These are phyloP conservation scores for Glaciozyma antarctica DNA, from an alignment of 768 basidiomycete genomes.

Conservation along the genomic window DNA sequence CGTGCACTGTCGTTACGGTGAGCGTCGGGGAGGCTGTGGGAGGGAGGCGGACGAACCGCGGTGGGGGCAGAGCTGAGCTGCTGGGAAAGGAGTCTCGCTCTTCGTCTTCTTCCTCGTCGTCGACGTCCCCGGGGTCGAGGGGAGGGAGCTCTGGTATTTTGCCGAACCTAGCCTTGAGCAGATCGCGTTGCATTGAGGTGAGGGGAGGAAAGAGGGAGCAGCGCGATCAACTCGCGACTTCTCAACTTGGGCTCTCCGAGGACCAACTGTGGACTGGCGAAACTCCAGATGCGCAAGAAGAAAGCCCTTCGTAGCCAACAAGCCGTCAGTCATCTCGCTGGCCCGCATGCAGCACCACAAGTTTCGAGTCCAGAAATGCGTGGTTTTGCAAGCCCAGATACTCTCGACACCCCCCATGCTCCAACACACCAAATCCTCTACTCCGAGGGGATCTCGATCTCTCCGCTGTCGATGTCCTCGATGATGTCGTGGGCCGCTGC, in stretches of 20 bases:
- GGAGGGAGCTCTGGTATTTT: conserved; percentile 59
- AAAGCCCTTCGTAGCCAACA: too few relatives aligned
- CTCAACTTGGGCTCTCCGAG: too few relatives aligned
- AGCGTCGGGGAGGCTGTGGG: conserved; percentile 1
- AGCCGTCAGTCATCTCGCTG: too few relatives aligned
- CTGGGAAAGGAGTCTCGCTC: conserved; percentile 49
- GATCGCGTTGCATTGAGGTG: conserved; percentile 59
- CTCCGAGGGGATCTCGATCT: conserved; percentile 43
- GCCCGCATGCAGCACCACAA: too few relatives aligned
- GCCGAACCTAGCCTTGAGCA: conserved; percentile 62
- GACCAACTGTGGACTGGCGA: too few relatives aligned
- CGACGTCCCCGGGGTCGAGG: conserved; percentile 31
- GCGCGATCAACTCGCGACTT: too few relatives aligned
- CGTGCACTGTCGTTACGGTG: conserved; percentile 28
- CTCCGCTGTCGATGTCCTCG: conserved; percentile 43
- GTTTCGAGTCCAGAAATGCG: too few relatives aligned
- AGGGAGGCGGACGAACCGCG: neutral
- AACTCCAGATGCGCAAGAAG: too few relatives aligned
- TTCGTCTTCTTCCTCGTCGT: conserved; percentile 43
- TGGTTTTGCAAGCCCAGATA: too few relatives aligned
- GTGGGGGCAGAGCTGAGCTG: neutral
- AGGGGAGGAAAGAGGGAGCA: neutral
- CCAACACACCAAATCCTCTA: neutral
- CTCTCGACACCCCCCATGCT: neutral
- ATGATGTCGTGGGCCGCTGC: conserved; percentile 38